Evolutionary conservation across 805 yeast genomes (phyloP).

Genomic region (Kazachstania psychrophila): DNA sequence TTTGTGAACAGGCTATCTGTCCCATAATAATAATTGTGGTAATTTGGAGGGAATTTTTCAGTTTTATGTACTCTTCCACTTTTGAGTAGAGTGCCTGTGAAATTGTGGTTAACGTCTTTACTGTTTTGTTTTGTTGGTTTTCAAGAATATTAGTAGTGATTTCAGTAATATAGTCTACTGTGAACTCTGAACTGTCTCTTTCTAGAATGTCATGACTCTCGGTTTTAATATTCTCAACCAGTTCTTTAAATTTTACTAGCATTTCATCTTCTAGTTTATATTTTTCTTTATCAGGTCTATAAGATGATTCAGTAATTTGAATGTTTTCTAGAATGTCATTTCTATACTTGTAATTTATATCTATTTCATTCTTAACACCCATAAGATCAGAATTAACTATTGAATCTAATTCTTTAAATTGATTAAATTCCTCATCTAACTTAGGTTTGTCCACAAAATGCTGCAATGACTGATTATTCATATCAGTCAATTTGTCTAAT

Average conservation of each 20-base stretch:
- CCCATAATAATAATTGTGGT: slow-evolving; percentile 23
- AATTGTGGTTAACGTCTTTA: slow-evolving; percentile 18
- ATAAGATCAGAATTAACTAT: slow-evolving; percentile 12
- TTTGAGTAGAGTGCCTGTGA: slow-evolving; percentile 22
- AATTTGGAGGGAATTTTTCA: slow-evolving; percentile 30
- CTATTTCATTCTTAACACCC: slow-evolving; percentile 12
- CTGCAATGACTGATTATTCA: slow-evolving; percentile 7
- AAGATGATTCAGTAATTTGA: neutral
- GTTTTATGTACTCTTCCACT: slow-evolving; percentile 16
- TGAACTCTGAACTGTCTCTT: slow-evolving; percentile 9
- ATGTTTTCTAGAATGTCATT: slow-evolving; percentile 7
- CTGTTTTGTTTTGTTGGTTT: slow-evolving; percentile 10
- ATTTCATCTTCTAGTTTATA: slow-evolving; percentile 20
- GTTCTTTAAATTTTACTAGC: slow-evolving; percentile 21
- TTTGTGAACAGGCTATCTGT: slow-evolving; percentile 32
- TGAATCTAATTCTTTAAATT: slow-evolving; percentile 9
- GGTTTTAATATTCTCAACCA: slow-evolving; percentile 12
- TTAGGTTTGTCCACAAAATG: slow-evolving; percentile 11
- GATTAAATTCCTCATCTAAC: slow-evolving; percentile 3
- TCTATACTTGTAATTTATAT: slow-evolving; percentile 11
- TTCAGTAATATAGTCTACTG: slow-evolving; percentile 5
- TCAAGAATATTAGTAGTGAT: slow-evolving; percentile 4
- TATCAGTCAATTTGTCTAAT: slow-evolving; percentile 9
- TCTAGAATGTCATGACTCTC: slow-evolving; percentile 14
- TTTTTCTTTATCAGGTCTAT: slow-evolving; percentile 8